Base-by-base conservation (phyloP, 2,329 filamentous ascomycete genomes). In the Diaporthe citri region DNA sequence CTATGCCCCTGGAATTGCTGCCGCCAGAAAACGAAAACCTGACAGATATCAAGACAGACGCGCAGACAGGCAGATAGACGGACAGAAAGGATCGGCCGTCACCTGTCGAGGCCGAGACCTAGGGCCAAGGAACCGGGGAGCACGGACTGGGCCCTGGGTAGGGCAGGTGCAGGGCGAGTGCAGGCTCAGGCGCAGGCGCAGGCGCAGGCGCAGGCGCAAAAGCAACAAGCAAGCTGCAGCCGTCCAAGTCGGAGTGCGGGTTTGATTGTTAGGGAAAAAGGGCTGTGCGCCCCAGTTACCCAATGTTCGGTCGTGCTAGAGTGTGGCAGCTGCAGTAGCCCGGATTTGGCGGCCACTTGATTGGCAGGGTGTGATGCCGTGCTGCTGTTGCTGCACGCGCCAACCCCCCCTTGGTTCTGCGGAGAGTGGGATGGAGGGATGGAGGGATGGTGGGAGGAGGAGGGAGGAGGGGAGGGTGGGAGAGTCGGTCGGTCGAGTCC, bases 301-400 rank as follows among this genome's bases (percentile, higher is more conserved):
- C 64, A 67, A 52, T 67, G 13, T 51, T 52, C 64, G 64, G 64
- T 67, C 46, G 64, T 67, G 46, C 46, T 52, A 67, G 64, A 52
- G 64, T 67, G 64, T 67, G 64, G 64, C 64, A 67, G 64, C 64
- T 67, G 64, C 64, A 67, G 64, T 67, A 67, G 64, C 64, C 64
- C 64, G 46, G 64, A 36, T 51, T 20, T 36, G 64, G n/a, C 31
- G 34, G 31, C 46, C 31, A 51, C 64, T 20, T 67, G 64, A 67
- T 67, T 67, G 64, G 64, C 64, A 67, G 46, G 46, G 43, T 52
- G 46, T 52, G 64, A 67, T 52, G 46, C 46, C 64, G 64, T 67
- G 64, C 64, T 67, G 55, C 43, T 36, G 62, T 31, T 62, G 59
- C 59, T 41, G 57, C 20, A 46, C 43, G 62, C 22, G 31, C 3